These are phyloP conservation scores for Bipolaris gigantea DNA, from an alignment of 2,329 filamentous ascomycete species.

Conservation along the genomic window DNA sequence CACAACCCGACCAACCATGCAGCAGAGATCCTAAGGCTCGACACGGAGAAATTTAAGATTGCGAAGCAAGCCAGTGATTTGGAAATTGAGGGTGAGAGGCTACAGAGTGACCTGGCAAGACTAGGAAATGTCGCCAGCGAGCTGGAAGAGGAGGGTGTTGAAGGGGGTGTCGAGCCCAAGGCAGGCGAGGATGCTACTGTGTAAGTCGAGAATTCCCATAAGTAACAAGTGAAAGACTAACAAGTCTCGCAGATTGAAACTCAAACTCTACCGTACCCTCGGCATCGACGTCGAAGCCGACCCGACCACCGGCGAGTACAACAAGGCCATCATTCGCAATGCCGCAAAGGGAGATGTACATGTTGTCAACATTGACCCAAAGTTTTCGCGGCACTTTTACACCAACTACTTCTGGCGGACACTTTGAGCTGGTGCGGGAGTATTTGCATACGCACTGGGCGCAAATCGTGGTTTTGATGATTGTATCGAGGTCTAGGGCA, in stretches of 20 bases:
- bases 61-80: conserved; percentile 89
- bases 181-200: conserved; percentile 53
- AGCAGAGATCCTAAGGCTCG: conserved; percentile 78
- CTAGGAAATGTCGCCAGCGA: conserved; percentile 75
- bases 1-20: conserved; percentile 82
- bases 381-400: conserved; percentile 89
- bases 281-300: conserved; percentile 90
- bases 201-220: conserved; percentile 37
- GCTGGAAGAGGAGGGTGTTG: conserved; percentile 82
- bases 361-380: conserved; percentile 90
- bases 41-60: conserved; percentile 90
- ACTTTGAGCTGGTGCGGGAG: conserved; percentile 53
- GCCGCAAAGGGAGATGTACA: conserved; percentile 87
- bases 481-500: too few species aligned
- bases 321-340: conserved; percentile 82
- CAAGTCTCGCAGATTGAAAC: conserved; percentile 62
- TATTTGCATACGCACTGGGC: background rate
- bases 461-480: background rate
- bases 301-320: conserved; percentile 72
- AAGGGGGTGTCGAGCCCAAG: conserved; percentile 64
- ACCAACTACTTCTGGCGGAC: conserved; percentile 96
- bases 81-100: conserved; percentile 92
- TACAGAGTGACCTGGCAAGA: conserved; percentile 75
- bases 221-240: background rate
- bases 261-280: conserved; percentile 88